Conservation (phyloP, 1,284 basidiomycete genomes). For the Cryptococcus hybrid region DNA sequence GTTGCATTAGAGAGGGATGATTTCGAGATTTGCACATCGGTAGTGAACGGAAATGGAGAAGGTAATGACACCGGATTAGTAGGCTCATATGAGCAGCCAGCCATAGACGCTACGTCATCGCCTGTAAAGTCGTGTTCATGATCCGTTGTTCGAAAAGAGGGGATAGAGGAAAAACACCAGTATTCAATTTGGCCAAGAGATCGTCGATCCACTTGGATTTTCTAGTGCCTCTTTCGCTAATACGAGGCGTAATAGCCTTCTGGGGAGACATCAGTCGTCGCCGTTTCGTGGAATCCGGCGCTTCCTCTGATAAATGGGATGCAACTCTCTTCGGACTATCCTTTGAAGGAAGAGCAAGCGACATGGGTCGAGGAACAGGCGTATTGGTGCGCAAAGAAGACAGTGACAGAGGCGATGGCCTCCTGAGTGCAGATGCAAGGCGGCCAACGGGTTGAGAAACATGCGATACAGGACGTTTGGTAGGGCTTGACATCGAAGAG, state of each 20-base stretch:
- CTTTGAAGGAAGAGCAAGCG: not conserved
- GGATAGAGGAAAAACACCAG: slow-evolving; percentile 7
- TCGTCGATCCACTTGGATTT: slow-evolving; percentile 23
- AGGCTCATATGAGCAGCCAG: no score
- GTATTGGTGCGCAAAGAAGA: not conserved
- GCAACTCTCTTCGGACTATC: not conserved
- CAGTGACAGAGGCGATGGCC: slow-evolving; percentile 3
- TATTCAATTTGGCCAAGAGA: slow-evolving; percentile 13
- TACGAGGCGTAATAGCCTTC: not conserved
- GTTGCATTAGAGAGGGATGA: slow-evolving; percentile 57
- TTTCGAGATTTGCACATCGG: slow-evolving; percentile 31
- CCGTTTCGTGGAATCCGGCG: no score
- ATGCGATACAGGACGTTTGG: not conserved
- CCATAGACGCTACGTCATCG: no score
- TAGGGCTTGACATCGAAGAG: slow-evolving; percentile 3
- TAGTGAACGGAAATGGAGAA: not conserved
- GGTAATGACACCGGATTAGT: no score
- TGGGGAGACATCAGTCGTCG: not conserved
- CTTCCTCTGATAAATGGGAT: not conserved
- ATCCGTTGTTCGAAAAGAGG: not conserved
- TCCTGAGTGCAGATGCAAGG: not conserved
- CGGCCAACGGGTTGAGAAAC: not conserved
- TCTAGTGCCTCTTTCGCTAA: slow-evolving; percentile 8
- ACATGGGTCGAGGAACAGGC: not conserved
- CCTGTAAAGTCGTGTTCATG: no score